These are phyloP conservation scores for Inonotus hispidus DNA, from an alignment of 1,284 basidiomycete species.

Conservation along the genomic window DNA sequence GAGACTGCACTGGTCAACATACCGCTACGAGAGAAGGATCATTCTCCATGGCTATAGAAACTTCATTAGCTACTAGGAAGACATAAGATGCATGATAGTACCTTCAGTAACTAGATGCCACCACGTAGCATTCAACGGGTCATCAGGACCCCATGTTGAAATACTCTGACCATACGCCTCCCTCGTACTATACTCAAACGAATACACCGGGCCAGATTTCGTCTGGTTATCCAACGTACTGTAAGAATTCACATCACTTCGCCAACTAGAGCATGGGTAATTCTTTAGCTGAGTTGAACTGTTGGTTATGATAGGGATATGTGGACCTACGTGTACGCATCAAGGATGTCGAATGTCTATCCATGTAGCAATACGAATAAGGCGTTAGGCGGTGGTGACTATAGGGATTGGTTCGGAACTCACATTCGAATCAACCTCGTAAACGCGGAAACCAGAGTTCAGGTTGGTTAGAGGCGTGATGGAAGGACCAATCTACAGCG, in stretches of 20 bases:
- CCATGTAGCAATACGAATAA: not conserved
- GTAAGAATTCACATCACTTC: slow-evolving; percentile 54
- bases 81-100: slow-evolving; percentile 26
- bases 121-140: slow-evolving; percentile 79
- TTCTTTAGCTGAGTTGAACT: not conserved
- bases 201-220: slow-evolving; percentile 59
- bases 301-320: not conserved
- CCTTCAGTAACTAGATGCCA: slow-evolving; percentile 79
- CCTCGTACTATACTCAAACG: slow-evolving; percentile 70
- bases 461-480: slow-evolving; percentile 70
- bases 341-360: slow-evolving; percentile 68
- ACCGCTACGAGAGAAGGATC: slow-evolving; percentile 56
- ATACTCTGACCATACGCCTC: slow-evolving; percentile 61
- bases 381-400: not conserved
- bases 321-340: slow-evolving; percentile 60
- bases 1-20: slow-evolving; percentile 23
- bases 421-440: slow-evolving; percentile 71
- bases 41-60: slow-evolving; percentile 51
- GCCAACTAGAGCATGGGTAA: slow-evolving; percentile 51
- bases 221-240: slow-evolving; percentile 47
- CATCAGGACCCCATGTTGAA: slow-evolving; percentile 53
- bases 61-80: not conserved
- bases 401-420: slow-evolving; percentile 22
- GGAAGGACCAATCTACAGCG: slow-evolving; percentile 54
- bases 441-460: slow-evolving; percentile 76